Base-by-base conservation (phyloP, 2,329 filamentous ascomycete species). In the Penicillium hesseltinei region DNA sequence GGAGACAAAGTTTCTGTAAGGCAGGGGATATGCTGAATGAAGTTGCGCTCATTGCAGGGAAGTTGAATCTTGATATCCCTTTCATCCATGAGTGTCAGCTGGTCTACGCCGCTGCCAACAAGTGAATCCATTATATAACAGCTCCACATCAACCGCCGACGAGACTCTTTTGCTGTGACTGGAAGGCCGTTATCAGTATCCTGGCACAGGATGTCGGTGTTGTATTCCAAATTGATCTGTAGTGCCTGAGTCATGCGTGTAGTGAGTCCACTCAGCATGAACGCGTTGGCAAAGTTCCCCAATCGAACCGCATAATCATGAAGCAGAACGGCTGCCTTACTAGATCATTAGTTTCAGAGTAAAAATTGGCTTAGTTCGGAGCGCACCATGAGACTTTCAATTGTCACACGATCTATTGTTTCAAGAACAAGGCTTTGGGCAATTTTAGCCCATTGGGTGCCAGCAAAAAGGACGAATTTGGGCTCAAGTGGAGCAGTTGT, bases 161-260 rank as follows among this genome's bases (percentile, higher is more conserved):
- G 62, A 17, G 65, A 69, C 46, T 73, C 70, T 39, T 66, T 71
- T 13, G 48, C 62, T 1, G 66, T 66, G 5, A 59, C 56, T 9
- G 61, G 62, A n/a, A 61, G 61, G 6, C 60, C 55, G 21, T 51
- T 43, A 0, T 62, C 58, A 5, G 48, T 31, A 13, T 70, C 64
- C 7, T 61, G 64, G 39, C 68, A 67, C 6, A 71, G 60, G 7
- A 72, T 44, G 42, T 73, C 70, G 15, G 65, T 66, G 40, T 70
- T 70, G 43, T 69, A 68, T 54, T 73, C 70, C 6, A 71, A 42
- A 46, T 71, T 73, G 11, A 73, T 66, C 46, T 72, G 69, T 11
- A 73, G 58, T 1, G 68, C 65, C 54, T 73, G 70, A 8, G 66
- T 65, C 57, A 71, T 67, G 15, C 70, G 61, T 1, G 68, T 66